Conservation (phyloP, 768 basidiomycete genomes). For the Galerina sulciceps region DNA sequence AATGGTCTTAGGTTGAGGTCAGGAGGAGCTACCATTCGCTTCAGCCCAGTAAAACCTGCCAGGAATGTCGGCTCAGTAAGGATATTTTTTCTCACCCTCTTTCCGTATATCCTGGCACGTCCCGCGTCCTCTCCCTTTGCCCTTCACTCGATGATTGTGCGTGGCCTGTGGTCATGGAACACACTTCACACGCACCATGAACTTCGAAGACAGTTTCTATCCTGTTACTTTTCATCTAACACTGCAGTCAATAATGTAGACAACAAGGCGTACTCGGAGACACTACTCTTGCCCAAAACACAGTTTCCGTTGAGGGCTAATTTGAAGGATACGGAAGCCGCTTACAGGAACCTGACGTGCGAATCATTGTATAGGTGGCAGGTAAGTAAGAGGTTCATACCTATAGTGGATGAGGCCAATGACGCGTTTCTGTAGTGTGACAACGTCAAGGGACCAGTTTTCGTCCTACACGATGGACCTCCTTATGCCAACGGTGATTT, state of each 20-base stretch:
- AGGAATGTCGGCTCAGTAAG: not conserved
- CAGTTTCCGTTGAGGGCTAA: constrained; percentile 75
- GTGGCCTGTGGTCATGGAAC: constrained; percentile 19
- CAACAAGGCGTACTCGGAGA: constrained; percentile 51
- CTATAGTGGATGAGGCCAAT: constrained; percentile 2
- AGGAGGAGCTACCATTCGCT: too few species aligned
- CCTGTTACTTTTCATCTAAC: constrained; percentile 17
- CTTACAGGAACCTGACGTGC: constrained; percentile 65
- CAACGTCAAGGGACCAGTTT: constrained; percentile 68
- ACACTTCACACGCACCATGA: constrained; percentile 8
- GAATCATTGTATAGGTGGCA: constrained; percentile 81
- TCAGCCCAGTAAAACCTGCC: too few species aligned
- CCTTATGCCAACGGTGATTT: constrained; percentile 97
- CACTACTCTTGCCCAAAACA: constrained; percentile 84
- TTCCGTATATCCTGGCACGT: not conserved
- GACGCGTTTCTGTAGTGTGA: constrained; percentile 49
- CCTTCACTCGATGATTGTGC: constrained; percentile 17
- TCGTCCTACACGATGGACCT: constrained; percentile 93
- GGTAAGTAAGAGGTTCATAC: constrained; percentile 42
- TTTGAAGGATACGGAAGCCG: constrained; percentile 61
- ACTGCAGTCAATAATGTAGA: constrained; percentile 15
- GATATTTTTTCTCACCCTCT: not conserved
- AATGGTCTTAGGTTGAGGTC: too few species aligned
- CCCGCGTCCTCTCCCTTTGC: not conserved
- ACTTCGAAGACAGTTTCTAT: constrained; percentile 8